Conservation (phyloP, 2,329 filamentous ascomycete genomes). For the Diaporthe sp. region DNA sequence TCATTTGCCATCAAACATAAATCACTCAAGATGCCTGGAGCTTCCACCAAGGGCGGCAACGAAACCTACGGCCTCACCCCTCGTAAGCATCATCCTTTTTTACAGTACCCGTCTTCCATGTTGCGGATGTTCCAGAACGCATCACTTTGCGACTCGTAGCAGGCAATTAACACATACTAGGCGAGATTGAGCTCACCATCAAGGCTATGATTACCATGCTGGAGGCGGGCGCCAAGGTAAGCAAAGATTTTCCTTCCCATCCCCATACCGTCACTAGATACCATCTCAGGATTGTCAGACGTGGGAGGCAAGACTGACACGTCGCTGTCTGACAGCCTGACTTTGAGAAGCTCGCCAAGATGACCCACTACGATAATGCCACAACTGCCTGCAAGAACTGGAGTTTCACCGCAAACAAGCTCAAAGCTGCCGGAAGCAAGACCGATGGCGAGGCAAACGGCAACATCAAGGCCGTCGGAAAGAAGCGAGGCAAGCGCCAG, state of each 20-base stretch:
- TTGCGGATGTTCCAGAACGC: background rate
- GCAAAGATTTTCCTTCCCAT: background rate
- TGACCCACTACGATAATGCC: background rate
- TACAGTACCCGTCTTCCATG: background rate
- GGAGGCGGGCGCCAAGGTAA: background rate
- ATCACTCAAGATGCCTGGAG: constrained; percentile 1
- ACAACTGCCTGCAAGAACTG: background rate
- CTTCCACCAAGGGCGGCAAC: background rate
- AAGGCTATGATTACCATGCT: constrained; percentile 7
- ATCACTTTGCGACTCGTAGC: background rate
- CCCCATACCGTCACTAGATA: background rate
- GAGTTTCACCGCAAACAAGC: background rate
- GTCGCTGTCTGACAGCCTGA: background rate
- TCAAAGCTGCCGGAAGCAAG: background rate
- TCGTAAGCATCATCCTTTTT: background rate
- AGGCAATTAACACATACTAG: background rate
- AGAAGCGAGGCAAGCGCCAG: background rate
- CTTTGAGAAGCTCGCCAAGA: constrained; percentile 11
- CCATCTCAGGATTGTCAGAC: background rate
- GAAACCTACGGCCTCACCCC: background rate
- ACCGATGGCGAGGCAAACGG: background rate
- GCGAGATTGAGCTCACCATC: constrained; percentile 7
- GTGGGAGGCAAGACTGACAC: background rate
- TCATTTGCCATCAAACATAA: background rate
- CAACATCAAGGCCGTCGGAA: background rate